These are phyloP conservation scores for Grammothele lineata DNA, from an alignment of 768 basidiomycete species.

Conservation along the genomic window DNA sequence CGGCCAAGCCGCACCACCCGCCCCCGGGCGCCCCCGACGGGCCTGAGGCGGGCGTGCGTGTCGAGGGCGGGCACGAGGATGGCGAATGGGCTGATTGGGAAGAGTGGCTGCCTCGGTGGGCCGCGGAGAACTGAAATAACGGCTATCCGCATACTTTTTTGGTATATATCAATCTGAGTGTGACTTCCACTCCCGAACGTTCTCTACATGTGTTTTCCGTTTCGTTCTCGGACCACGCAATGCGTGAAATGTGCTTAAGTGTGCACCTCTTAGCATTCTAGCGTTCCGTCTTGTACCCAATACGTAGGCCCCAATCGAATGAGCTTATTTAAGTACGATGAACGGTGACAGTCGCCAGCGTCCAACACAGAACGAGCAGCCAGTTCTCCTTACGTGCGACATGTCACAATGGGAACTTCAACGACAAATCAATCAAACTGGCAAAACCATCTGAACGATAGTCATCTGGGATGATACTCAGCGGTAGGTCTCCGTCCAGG, in stretches of 20 bases:
- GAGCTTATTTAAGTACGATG: too few species aligned
- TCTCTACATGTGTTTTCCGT: too few species aligned
- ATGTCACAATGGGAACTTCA: background rate
- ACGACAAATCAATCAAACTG: background rate
- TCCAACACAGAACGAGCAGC: too few species aligned
- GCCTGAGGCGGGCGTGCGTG: background rate
- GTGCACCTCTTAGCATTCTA: too few species aligned
- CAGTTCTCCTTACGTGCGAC: too few species aligned
- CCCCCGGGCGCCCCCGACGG: background rate
- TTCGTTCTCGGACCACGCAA: too few species aligned
- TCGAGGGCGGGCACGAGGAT: conserved; percentile 3
- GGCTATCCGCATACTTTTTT: background rate
- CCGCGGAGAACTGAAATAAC: conserved; percentile 31
- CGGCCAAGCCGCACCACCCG: conserved; percentile 16
- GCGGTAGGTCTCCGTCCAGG: conserved; percentile 3
- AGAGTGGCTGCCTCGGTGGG: conserved; percentile 48
- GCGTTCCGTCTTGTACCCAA: too few species aligned
- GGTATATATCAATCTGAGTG: background rate
- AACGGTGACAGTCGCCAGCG: too few species aligned
- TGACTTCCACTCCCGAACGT: too few species aligned
- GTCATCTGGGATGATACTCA: conserved; percentile 2
- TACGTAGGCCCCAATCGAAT: too few species aligned
- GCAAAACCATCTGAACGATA: background rate
- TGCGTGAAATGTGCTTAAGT: too few species aligned
- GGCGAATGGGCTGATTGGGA: conserved; percentile 43